Base-by-base conservation (phyloP, 345 rosid genomes). In the Moringa oleifera region DNA sequence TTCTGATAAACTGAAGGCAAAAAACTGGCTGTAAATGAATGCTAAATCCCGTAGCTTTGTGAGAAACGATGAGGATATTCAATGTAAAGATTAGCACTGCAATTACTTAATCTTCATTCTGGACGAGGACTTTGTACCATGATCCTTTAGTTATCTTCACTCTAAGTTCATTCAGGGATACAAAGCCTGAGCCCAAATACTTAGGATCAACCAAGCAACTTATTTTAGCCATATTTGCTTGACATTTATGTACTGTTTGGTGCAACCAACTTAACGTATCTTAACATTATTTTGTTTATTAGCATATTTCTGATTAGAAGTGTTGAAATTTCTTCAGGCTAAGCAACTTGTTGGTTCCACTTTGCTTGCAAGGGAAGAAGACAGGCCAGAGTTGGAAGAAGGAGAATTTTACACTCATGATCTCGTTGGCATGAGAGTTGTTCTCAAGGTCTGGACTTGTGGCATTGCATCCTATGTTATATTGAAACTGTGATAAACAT, bases 331-430 rank as follows among this genome's bases (percentile, higher is more conserved):
- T 49, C 19, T 67, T 67, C 74, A 92, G 98, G 98, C 92, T 49
- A 84, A 69, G 78, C 80, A 73, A 61, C 93, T 92, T 25, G 87
- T 92, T 67, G 98, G 98, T 20, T 89, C 98, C 64, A 82, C 91
- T 54, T 70, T 87, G 53, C 92, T 87, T 72, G 95, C 76, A 4
- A 76, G 73, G 68, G 89, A 85, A 74, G 85, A 77, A 50, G 96
- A 89, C 68, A 84, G 91, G 70, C 98, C 96, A 18, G 79, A 78
- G 37, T 75, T 92, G 65, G 89, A 89, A 10, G 85, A 84, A 55
- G 96, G 78, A 55, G 96, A 92, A 65, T 87, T 87, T 71, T 89
- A 89, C 66, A 59, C 84, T 70, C 89, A 81, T 55, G 98, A 92
- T 77, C 98, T 92, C 62, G 66, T 89, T 68, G 98, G 96, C 73